A percentile compares a stretch with the other conserved stretches of the same genome.
Evolutionary conservation across 768 basidiomycete genomes (phyloP).

Genomic region (Termitomyces sp.): DNA sequence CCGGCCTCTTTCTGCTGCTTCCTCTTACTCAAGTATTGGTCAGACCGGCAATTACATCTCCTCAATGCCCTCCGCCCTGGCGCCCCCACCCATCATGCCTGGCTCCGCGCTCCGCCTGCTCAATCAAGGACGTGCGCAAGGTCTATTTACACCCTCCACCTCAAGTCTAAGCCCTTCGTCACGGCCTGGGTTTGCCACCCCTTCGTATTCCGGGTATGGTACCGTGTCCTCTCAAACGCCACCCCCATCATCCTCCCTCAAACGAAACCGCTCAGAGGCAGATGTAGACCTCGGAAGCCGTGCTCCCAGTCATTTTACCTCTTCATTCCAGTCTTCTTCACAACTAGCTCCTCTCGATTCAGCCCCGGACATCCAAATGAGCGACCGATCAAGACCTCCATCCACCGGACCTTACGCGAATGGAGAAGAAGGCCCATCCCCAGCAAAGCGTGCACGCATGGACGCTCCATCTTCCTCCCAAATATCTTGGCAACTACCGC

Average conservation of each 20-base stretch:
- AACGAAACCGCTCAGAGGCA: constrained; percentile 65
- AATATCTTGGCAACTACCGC: constrained; percentile 31
- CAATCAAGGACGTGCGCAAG: constrained; percentile 84
- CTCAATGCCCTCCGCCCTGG: constrained; percentile 53
- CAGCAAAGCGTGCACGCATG: constrained; percentile 68
- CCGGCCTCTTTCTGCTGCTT: constrained; percentile 65
- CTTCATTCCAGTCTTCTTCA: constrained; percentile 21
- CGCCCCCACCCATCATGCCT: constrained; percentile 84
- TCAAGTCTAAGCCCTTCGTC: constrained; percentile 48
- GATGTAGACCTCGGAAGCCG: constrained; percentile 47
- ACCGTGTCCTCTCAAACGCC: constrained; percentile 54
- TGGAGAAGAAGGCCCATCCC: constrained; percentile 65
- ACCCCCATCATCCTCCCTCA: constrained; percentile 48
- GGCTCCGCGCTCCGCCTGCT: constrained; percentile 82
- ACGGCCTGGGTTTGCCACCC: constrained; percentile 50
- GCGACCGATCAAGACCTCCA: constrained; percentile 48
- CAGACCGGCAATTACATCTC: constrained; percentile 43
- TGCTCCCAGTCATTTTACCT: constrained; percentile 17
- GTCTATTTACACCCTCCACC: constrained; percentile 83
- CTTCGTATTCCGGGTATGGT: constrained; percentile 48
- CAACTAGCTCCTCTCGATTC: constrained; percentile 26
- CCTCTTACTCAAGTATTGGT: constrained; percentile 62
- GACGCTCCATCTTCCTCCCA: constrained; percentile 42
- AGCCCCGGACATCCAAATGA: constrained; percentile 43
- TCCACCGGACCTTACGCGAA: constrained; percentile 49